Base-by-base conservation (phyloP, 129 eudicot species). In the Artemisia tridentata region DNA sequence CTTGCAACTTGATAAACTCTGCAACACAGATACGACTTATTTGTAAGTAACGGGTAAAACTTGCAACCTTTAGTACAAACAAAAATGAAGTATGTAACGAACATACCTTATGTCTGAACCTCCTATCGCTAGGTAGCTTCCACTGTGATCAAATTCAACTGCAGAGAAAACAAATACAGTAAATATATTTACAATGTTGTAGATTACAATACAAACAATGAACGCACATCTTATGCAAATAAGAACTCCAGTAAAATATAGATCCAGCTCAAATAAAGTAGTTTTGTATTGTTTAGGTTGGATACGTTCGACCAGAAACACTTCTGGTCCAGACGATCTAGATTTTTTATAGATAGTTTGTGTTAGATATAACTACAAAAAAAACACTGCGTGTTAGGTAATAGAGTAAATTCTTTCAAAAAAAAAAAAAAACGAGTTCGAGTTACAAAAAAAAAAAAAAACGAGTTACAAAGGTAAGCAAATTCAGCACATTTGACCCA, bases 121-220 rank as follows among this genome's bases (percentile, higher is more conserved):
- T 75, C 92, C 98, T 10, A 90, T 60, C 2, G 97, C 97, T 63
- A 93, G 90, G 78, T 93, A 93, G 73, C 90, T 93, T 73, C 98
- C 98, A 68, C 98, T 93, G 19, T 93, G 96, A 80, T 93, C 98
- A 70, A 93, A 89, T 65, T 85, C 92, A 75, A 93, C 98, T 93
- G 96, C 81, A 53, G 8, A 76, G 15, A 69, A 43, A 69, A n/a
- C 61, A 60, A 59, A 47, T 69, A 38, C n/a, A 41, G 1, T 31
- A 21, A 17, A 55, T 55, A 65, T 5, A 17, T 65, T 7, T 65
- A 75, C 27, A 61, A 77, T 16, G 65, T 5, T 50, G 11, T 59
- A 46, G 12, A 23, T 62, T n/a, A 34, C 14, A 29, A 31, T 31
- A 31, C 38, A 6, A 55, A 31, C 38, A 6, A 55, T 2, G 18